Base-by-base conservation (phyloP, 192 early-diverging fungal genomes). In the Coemansia sp. region DNA sequence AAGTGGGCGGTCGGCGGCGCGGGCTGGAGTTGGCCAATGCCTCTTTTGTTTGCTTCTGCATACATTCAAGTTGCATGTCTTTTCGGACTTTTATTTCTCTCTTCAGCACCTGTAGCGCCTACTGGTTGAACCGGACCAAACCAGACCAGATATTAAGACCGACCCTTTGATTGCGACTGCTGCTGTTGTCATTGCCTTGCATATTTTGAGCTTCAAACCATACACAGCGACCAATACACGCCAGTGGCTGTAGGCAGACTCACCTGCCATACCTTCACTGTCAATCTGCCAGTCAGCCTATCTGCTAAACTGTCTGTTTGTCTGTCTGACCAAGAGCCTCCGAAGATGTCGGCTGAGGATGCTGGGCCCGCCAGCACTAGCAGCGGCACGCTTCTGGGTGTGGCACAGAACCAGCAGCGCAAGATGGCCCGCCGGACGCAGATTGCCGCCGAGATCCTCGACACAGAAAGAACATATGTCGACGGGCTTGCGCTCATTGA, bases 381-480 rank as follows among this genome's bases (percentile, higher is more conserved):
- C 62, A 24, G 19, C 52, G 24, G 14, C 3, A n/a, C 29, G 29
- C 32, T 35, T 17, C 19, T n/a, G 14, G 37, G 24, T 50, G 49
- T 17, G 32, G 35, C 51, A 10, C 35, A n/a, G 50, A 10, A 41
- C 6, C 50, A 65, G 55, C 66, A 65, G 59, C 66, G 53, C 50
- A 65, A 62, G 53, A 55, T 65, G 19, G 39, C 21, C 6, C 70
- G 56, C 57, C 67, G 91, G 21, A 71, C 78, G 57, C 76, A 83
- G 37, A 86, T 96, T 48, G 83, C 89, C 3, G 84, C 79, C 17
- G 94, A 96, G 75, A 91, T 96, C 17, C 67, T 94, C 38, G 73
- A 84, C 41, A 94, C 94, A 2, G 94, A 96, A 76, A 55, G 82
- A 59, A 90, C 92, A 2, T 97, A 97, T 75, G 93, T 97, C 3